Conservation (phyloP, 805 yeast genomes). For the Candida nitratophila region DNA sequence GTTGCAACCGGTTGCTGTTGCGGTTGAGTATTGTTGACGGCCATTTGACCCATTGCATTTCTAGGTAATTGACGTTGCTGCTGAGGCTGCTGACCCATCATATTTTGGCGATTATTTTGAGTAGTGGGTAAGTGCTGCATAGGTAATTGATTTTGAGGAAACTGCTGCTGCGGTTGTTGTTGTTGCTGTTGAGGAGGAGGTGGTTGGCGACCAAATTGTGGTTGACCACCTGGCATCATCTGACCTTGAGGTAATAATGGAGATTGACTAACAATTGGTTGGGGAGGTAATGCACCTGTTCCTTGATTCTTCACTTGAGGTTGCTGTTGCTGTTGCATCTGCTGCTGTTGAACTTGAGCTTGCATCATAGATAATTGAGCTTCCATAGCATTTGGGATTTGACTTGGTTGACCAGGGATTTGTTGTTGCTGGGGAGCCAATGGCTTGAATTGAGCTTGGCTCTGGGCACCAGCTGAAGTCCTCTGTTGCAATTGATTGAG, state of each 20-base stretch:
- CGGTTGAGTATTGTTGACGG: no score
- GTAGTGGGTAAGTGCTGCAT: constrained; percentile 26
- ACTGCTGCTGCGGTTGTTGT: constrained; percentile 9
- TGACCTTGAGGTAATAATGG: constrained; percentile 2
- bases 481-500: constrained; percentile 8
- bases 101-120: constrained; percentile 13
- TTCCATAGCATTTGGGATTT: constrained; percentile 9
- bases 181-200: constrained; percentile 5
- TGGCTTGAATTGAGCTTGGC: constrained; percentile 11
- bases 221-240: constrained; percentile 4
- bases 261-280: constrained; percentile 1
- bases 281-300: constrained; percentile 6
- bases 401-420: constrained; percentile 3
- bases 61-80: background rate
- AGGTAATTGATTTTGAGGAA: constrained; percentile 5
- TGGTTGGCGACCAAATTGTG: constrained; percentile 6
- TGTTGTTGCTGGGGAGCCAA: constrained; percentile 4
- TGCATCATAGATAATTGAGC: constrained; percentile 13
- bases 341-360: constrained; percentile 22
- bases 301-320: constrained; percentile 19
- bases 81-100: background rate
- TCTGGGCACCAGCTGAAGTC: constrained; percentile 8
- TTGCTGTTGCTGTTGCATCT: constrained; percentile 21
- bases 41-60: background rate
- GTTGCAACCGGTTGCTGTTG: background rate